Conservation (phyloP, 2,329 filamentous ascomycete species). For the Scopulariopsis brevicaulis region DNA sequence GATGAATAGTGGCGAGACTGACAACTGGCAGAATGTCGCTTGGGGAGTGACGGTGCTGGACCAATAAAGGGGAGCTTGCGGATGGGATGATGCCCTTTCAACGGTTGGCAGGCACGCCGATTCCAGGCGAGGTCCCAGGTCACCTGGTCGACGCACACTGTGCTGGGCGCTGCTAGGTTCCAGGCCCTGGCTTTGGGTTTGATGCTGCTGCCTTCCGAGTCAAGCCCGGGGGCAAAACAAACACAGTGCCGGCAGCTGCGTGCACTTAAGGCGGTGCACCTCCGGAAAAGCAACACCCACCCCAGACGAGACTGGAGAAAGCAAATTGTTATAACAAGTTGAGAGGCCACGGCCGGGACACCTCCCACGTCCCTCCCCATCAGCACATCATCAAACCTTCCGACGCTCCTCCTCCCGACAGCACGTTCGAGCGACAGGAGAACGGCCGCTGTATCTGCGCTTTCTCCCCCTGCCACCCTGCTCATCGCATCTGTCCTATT, state of each 20-base stretch:
- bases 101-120: background rate
- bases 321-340: background rate
- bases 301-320: background rate
- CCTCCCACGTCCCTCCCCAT: constrained; percentile 9
- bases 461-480: background rate
- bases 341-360: background rate
- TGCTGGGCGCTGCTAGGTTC: background rate
- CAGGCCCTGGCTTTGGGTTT: background rate
- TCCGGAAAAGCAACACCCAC: background rate
- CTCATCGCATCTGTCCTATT: constrained; percentile 4
- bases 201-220: background rate
- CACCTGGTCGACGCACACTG: background rate
- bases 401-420: constrained; percentile 4
- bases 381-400: constrained; percentile 15
- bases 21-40: background rate
- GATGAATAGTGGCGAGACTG: background rate
- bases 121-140: background rate
- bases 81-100: constrained; percentile 1
- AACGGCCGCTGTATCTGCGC: background rate
- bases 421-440: background rate
- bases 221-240: background rate
- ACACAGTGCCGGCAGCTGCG: background rate
- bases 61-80: background rate
- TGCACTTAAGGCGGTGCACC: background rate
- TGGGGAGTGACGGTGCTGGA: background rate